phyloP scores from a whole-genome alignment of 2,329 filamentous ascomycete species.

The Arthrobotrys sphaeroides region DNA sequence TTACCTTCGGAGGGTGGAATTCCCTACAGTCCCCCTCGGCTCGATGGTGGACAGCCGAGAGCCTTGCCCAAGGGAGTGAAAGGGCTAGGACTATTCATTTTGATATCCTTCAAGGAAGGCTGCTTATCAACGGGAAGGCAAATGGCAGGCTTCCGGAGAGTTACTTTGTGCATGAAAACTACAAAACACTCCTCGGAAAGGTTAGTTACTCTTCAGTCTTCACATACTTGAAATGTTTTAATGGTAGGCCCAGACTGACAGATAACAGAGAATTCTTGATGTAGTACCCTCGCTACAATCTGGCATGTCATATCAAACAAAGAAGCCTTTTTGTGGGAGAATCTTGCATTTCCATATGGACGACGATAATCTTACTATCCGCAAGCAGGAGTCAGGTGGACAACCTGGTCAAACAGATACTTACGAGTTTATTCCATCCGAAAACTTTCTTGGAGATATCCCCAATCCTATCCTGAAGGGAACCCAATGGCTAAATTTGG shows the following conservation, averaged over 20 bases:
- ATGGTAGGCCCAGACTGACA: background rate
- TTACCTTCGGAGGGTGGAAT: background rate
- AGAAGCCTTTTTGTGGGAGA: slow-evolving; percentile 55
- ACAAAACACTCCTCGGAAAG: slow-evolving; percentile 64
- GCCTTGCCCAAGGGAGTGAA: slow-evolving; percentile 56
- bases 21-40: slow-evolving; percentile 18
- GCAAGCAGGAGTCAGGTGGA: slow-evolving; percentile 1
- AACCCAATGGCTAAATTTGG: slow-evolving; percentile 39
- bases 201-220: slow-evolving; percentile 56
- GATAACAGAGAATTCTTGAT: slow-evolving; percentile 56
- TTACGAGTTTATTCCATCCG: slow-evolving; percentile 15
- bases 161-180: slow-evolving; percentile 63
- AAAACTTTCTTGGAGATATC: slow-evolving; percentile 11
- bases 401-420: no score
- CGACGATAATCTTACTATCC: background rate
- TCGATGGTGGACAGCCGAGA: slow-evolving; percentile 54
- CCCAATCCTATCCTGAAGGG: background rate
- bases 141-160: slow-evolving; percentile 64
- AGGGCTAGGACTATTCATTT: slow-evolving; percentile 61
- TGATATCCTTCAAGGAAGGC: slow-evolving; percentile 65
- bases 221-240: background rate
- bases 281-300: slow-evolving; percentile 59
- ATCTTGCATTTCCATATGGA: slow-evolving; percentile 17
- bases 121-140: slow-evolving; percentile 67
- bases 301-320: slow-evolving; percentile 60